Conservation (phyloP, 352 stramenopile genomes). For the Globisporangium splendens region DNA sequence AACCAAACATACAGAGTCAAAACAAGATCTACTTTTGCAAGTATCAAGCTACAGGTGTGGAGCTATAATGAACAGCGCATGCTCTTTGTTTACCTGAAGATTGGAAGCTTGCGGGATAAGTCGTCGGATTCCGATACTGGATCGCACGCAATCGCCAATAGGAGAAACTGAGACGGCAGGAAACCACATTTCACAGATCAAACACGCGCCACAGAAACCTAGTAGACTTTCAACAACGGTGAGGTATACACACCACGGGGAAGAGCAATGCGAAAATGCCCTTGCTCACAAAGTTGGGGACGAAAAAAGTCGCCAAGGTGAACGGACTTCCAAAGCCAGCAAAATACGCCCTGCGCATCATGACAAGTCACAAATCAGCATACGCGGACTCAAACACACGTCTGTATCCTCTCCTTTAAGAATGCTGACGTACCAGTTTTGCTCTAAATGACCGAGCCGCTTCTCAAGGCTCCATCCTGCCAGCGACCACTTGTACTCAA, state of each 20-base stretch:
- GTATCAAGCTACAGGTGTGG: no score
- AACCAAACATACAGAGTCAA: neutral
- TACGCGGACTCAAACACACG: neutral
- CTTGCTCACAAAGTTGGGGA: slow-evolving; percentile 89
- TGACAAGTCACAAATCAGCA: neutral
- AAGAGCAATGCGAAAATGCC: slow-evolving; percentile 87
- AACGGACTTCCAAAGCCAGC: slow-evolving; percentile 84
- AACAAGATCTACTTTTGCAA: no score
- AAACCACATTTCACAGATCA: neutral
- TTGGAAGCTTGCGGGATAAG: slow-evolving; percentile 48
- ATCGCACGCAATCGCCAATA: slow-evolving; percentile 79
- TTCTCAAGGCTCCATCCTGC: slow-evolving; percentile 84
- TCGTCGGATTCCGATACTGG: slow-evolving; percentile 52
- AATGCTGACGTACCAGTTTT: slow-evolving; percentile 57
- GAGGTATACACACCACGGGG: slow-evolving; percentile 52
- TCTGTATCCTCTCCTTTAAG: neutral
- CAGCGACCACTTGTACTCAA: slow-evolving; percentile 89
- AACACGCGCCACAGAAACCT: neutral
- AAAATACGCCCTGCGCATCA: slow-evolving; percentile 66
- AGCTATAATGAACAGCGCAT: neutral
- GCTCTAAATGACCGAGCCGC: slow-evolving; percentile 69
- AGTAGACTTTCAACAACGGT: no score
- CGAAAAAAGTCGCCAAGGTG: slow-evolving; percentile 86
- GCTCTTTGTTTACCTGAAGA: slow-evolving; percentile 57
- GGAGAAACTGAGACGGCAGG: slow-evolving; percentile 52